Conservation (phyloP, 768 basidiomycete genomes). For the Trametes meyenii region DNA sequence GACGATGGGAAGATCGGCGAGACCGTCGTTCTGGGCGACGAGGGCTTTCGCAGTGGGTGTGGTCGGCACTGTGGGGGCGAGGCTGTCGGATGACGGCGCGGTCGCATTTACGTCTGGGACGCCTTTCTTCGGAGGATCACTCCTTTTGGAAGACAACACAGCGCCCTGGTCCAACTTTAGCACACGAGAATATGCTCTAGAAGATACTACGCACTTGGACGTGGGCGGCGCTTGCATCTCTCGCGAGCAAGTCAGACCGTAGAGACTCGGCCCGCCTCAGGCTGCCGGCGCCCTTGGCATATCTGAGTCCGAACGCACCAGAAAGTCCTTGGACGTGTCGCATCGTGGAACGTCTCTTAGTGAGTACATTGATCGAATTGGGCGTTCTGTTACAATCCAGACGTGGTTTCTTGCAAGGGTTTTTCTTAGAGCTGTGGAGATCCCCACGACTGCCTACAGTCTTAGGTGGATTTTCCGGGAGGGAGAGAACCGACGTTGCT, state of each 20-base stretch:
- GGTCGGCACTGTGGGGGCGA: slow-evolving; percentile 23
- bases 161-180: no score
- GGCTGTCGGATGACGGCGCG: slow-evolving; percentile 2
- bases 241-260: slow-evolving; percentile 33
- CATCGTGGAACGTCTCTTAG: no score
- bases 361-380: no score
- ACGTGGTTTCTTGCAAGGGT: no score
- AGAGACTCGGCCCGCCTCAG: slow-evolving; percentile 45
- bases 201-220: neutral
- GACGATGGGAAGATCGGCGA: slow-evolving; percentile 48
- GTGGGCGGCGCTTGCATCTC: slow-evolving; percentile 8
- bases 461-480: no score
- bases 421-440: no score
- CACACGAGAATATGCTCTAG: neutral
- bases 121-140: neutral
- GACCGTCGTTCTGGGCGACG: slow-evolving; percentile 1
- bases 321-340: neutral
- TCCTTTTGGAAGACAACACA: neutral
- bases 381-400: no score
- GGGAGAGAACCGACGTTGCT: no score
- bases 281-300: slow-evolving; percentile 42
- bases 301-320: slow-evolving; percentile 10
- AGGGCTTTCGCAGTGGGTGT: slow-evolving; percentile 10
- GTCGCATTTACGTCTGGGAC: neutral
- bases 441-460: no score